These are phyloP conservation scores for Thalassiosira mediterranea DNA, from an alignment of 352 stramenopile genomes.

Conservation along the genomic window DNA sequence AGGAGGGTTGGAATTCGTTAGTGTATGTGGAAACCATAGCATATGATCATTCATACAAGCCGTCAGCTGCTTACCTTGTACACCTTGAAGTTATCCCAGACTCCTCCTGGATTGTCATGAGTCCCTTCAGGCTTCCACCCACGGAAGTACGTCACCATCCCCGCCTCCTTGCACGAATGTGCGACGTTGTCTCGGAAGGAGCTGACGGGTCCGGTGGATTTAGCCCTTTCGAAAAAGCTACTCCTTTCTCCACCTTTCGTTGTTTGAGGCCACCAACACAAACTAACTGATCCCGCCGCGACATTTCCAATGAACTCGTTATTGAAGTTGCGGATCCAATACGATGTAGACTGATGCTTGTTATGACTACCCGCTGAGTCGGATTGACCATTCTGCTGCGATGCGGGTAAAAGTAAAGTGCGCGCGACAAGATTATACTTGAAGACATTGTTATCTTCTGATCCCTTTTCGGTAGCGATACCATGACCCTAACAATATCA, in stretches of 20 bases:
- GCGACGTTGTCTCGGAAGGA: slow-evolving; percentile 2
- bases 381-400: slow-evolving; percentile 1
- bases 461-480: slow-evolving; percentile 1
- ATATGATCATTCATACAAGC: background rate
- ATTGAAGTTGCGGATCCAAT: background rate
- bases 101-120: too few species aligned
- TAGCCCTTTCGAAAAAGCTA: slow-evolving; percentile 2
- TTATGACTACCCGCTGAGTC: background rate
- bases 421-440: background rate
- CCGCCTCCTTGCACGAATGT: background rate
- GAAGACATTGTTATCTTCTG: background rate
- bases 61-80: background rate
- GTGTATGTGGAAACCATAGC: background rate
- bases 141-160: background rate
- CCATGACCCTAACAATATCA: too few species aligned
- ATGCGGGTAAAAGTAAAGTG: background rate
- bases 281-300: background rate
- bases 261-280: too few species aligned
- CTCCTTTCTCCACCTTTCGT: too few species aligned
- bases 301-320: slow-evolving; percentile 8
- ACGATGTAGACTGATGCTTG: background rate
- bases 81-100: background rate
- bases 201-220: too few species aligned
- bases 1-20: background rate
- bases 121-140: background rate